Conservation (phyloP, 305 asterid genomes). For the Withania somnifera region DNA sequence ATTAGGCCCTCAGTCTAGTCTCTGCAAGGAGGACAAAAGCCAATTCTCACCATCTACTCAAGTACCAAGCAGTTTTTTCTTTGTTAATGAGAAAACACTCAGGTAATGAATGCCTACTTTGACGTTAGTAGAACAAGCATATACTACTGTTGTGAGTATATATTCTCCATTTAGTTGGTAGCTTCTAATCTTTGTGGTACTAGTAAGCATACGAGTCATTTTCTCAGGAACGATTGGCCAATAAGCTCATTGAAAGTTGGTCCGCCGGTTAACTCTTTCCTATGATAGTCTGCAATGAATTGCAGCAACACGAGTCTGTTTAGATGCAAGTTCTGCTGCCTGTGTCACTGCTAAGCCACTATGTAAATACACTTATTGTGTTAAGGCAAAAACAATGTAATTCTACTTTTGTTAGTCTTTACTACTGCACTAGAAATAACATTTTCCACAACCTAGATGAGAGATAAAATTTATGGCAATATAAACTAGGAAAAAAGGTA, state of each 20-base stretch:
- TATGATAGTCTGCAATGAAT: not conserved
- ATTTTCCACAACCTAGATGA: not conserved
- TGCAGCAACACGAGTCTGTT: not conserved
- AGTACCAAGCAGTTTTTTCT: not conserved
- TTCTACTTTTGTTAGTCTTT: not conserved
- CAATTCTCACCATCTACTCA: not conserved
- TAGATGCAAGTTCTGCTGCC: not conserved
- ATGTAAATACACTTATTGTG: not conserved
- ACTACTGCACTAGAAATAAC: not conserved
- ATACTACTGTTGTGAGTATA: not conserved
- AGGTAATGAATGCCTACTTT: not conserved
- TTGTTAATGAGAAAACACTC: not conserved
- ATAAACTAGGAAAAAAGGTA: not conserved
- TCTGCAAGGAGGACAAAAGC: slow-evolving; percentile 19
- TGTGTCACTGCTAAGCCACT: not conserved
- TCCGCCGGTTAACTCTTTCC: not conserved
- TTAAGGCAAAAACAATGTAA: not conserved
- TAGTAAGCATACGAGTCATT: not conserved
- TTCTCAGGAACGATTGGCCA: not conserved
- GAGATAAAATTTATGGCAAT: not conserved
- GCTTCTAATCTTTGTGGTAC: not conserved
- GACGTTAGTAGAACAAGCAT: not conserved
- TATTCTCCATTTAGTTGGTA: not conserved
- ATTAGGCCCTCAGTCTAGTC: slow-evolving; percentile 43
- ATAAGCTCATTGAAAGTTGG: not conserved